A percentile compares a stretch with the other conserved stretches of the same genome.
phyloP scores from a whole-genome alignment of 805 yeast species.

The Ascoidea tarda region DNA sequence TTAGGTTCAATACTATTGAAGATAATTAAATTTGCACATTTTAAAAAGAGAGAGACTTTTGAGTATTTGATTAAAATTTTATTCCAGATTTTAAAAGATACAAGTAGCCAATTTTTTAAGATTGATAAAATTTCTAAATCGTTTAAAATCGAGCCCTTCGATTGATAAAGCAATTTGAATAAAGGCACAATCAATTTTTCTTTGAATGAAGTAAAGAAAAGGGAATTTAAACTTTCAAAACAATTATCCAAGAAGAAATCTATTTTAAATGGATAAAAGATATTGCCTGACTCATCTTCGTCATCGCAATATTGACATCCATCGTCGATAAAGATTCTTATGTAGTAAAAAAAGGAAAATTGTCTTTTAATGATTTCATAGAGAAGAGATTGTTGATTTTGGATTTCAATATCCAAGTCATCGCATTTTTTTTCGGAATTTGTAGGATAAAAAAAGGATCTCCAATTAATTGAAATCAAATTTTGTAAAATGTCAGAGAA shows the following conservation, averaged over 20 bases:
- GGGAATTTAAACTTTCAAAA: too few species aligned
- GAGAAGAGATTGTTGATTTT: not conserved
- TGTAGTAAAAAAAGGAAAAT: not conserved
- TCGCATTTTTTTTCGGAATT: not conserved
- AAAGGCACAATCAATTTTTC: not conserved
- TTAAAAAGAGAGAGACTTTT: too few species aligned
- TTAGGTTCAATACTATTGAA: not conserved
- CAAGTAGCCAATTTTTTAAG: not conserved
- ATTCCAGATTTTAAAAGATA: not conserved
- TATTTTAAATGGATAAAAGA: not conserved
- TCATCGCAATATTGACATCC: not conserved
- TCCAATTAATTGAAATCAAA: not conserved
- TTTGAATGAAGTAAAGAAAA: not conserved
- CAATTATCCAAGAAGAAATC: not conserved
- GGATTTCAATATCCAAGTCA: not conserved
- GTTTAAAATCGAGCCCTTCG: not conserved
- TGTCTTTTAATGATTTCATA: not conserved
- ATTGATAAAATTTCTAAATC: too few species aligned
- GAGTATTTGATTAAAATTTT: not conserved
- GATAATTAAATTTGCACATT: not conserved
- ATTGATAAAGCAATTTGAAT: too few species aligned
- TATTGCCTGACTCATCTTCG: not conserved
- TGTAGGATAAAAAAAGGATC: not conserved
- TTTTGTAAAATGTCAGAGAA: not conserved
- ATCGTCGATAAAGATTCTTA: not conserved